Evolutionary conservation across 2,329 filamentous ascomycete species (phyloP), one percentile per base, ranked within the genome.

Genomic region (Dichotomopilus funicola): DNA sequence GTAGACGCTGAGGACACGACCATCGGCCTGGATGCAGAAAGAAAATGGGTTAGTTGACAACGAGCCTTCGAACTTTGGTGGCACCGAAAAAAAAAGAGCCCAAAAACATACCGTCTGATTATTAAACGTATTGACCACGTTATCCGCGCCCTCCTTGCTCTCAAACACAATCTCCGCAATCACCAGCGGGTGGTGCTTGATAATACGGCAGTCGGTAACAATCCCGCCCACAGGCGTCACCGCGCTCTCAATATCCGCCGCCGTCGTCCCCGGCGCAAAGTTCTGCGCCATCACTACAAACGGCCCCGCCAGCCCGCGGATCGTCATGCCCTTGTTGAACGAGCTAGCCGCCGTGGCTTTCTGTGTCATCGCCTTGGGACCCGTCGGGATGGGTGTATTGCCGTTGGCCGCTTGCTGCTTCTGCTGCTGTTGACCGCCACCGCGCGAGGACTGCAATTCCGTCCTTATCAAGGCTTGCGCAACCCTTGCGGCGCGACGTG

Each of bases 161-260:
- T 83, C 78, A 66, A 92, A 91, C 4, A 85, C 77, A 67, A 94
- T 82, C 72, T 94, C 89, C 27, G 86, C 87, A 65, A 91, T 85
- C 51, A 94, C 82, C 4, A 86, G 85, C 0, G 89, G 89, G 34
- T 74, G 73, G 4, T 83, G 78, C 66, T 86, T 83, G 55, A 90
- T 71, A 41, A 94, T 73, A 38, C 77, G 79, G 72, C 88, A 92
- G 64, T 79, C 82, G 31, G 79, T 66, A 64, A 90, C 78, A 58
- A 85, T 76, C 35, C 86, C 87, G 41, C 86, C 87, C n/a, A 88
- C 74, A 0, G 83, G 83, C n/a, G 78, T 80, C 82, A 94, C 85
- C 55, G 89, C 89, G 63, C 85, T 88, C 74, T 91, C 87, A 57
- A 94, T 89, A 66, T 94, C 89, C 35, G 86, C 87, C 1, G 86